Evolutionary conservation across 805 yeast genomes (phyloP), one percentile per base, ranked within the genome.

Genomic region (Candida maris): DNA sequence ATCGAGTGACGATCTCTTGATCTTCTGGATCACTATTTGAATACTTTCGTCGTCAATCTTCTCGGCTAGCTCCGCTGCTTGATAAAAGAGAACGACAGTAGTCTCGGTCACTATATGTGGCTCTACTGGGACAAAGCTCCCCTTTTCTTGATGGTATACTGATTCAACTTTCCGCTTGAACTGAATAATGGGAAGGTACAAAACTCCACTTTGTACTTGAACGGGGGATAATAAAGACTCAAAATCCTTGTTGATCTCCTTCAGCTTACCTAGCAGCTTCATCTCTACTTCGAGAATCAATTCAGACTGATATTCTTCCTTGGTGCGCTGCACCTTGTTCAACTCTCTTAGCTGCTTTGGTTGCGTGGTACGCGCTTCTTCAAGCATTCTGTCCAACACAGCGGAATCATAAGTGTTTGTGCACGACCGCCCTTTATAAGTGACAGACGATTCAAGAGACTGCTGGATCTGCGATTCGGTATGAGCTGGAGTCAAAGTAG

Each of bases 91-190:
- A 1, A 73, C 64, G 3, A 64, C 41, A 1, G 63, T 61, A 8
- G 57, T 59, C 48, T 81, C 88, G 5, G 64, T 61, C 1, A 65
- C 41, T 3, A 67, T 49, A 20, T 52, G 60, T 2, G 37, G 15
- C 0, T 56, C 61, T 32, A 73, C 62, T 0, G 89, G 89, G 7
- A 74, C 65, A 45, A 78, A 82, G 0, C 71, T 48, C 40, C 78
- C 84, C 19, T 64, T 62, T 2, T 51, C 51, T 7, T 59, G 44
- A 47, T 76, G 73, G 54, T 79, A 82, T 1, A 51, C 52, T 0
- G 83, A 71, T 15, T 57, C 63, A 4, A 71, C 65, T 13, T 59
- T 60, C 27, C 89, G 59, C 32, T 68, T 62, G 74, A 84, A 81
- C 31, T 59, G 56, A 2, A 81, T 67, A 3, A 70, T 36, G 0